Evolutionary conservation across 2,329 filamentous ascomycete genomes (phyloP), one percentile per base, ranked within the genome.

Genomic region (Epichloe coenophiala): DNA sequence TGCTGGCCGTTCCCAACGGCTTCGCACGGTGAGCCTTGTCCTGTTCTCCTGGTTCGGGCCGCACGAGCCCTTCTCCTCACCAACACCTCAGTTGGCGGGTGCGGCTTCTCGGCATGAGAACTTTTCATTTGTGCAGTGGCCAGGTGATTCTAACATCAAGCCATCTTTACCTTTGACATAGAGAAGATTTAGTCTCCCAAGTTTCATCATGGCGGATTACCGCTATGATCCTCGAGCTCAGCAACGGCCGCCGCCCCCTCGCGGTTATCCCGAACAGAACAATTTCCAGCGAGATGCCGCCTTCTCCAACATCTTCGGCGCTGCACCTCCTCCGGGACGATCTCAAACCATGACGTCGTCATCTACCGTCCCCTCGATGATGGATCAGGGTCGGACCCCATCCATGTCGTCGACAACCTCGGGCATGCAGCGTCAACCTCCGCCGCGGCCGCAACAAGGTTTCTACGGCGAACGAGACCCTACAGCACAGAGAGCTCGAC

Each of bases 291-390:
- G 93, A 71, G 90, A 98, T 79, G 88, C 88, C 59, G 93, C 91
- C 57, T 98, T 94, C 68, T 88, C 86, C 58, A 91, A 91, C 70
- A 97, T 97, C 64, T 98, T 97, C 66, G 93, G 91, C 59, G 83
- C 82, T 57, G 78, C 87, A 57, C 89, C 88, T 56, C 88, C 88
- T 45, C 81, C 87, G 44, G 91, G 91, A 52, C 84, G 93, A 66
- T 94, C 90, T 52, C 90, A 96, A 63, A 96, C 91, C 27, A 96
- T 97, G 89, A 93, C 84, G 56, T 89, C 86, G 51, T 83, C 88
- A 56, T 77, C 84, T 41, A 62, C 69, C 53, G 80, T 78, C 51
- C 69, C 73, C 46, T 66, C 71, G 60, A 71, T 73, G 65, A 70
- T 70, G 60, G 61, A 73, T 50, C 70, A 71, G 48, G 86, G 86